A percentile compares a stretch with the other conserved stretches of the same genome.
Evolutionary conservation across 2,329 filamentous ascomycete species (phyloP).

Genomic region (Arthroderma uncinatum): DNA sequence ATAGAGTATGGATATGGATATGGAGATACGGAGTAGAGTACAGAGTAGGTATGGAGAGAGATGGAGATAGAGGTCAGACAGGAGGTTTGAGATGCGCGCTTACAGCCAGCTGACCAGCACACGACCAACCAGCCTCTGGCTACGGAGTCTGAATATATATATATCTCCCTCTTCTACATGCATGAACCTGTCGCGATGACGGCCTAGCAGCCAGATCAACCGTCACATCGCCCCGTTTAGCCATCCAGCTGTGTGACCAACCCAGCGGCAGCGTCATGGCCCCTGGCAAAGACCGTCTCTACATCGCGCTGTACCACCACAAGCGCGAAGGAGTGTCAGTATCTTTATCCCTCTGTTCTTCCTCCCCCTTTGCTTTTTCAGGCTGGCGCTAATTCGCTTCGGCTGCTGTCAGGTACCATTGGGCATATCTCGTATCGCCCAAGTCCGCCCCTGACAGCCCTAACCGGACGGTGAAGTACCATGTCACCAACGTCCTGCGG

Average conservation of each 20-base stretch:
- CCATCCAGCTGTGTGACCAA: background rate
- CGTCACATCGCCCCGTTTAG: too few species aligned
- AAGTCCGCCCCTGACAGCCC: background rate
- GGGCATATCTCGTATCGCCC: conserved; percentile 7
- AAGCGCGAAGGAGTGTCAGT: conserved; percentile 4
- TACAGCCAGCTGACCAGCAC: too few species aligned
- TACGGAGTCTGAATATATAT: too few species aligned
- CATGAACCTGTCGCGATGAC: too few species aligned
- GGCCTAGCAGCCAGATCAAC: too few species aligned
- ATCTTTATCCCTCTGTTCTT: background rate
- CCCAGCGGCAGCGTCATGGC: background rate
- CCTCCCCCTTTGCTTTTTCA: background rate
- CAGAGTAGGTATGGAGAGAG: too few species aligned
- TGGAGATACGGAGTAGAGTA: too few species aligned
- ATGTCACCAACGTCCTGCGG: conserved; percentile 5
- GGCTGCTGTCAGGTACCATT: conserved; percentile 7
- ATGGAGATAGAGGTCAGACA: too few species aligned
- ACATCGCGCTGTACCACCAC: conserved; percentile 7
- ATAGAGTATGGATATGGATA: background rate
- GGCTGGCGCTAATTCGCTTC: background rate
- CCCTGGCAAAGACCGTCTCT: background rate
- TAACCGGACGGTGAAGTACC: conserved; percentile 1
- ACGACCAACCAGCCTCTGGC: too few species aligned
- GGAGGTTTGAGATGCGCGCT: too few species aligned
- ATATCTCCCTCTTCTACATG: too few species aligned